Conservation (phyloP, 352 stramenopile species). For the Globisporangium viniferum region DNA sequence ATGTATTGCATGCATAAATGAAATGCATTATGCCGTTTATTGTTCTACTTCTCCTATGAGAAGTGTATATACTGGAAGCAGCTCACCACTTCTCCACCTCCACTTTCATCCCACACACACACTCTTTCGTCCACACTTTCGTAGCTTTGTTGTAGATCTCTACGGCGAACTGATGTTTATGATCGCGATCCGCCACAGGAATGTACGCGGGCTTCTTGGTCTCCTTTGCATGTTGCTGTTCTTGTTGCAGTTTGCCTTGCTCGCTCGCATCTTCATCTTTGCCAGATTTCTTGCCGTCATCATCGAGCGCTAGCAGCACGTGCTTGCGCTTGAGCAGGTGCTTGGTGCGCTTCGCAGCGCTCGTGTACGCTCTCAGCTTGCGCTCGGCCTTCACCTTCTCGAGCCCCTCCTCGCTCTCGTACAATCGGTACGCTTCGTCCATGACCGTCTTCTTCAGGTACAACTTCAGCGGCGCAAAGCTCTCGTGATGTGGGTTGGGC, state of each 20-base stretch:
- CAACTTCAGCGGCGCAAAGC: constrained; percentile 62
- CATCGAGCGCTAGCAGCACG: constrained; percentile 17
- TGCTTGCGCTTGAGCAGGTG: constrained; percentile 53
- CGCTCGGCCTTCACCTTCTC: constrained; percentile 42
- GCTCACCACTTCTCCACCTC: constrained; percentile 75
- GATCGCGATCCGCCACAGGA: constrained; percentile 43
- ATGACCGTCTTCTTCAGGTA: constrained; percentile 55
- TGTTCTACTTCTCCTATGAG: not conserved
- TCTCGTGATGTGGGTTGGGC: constrained; percentile 61
- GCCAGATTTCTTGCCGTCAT: constrained; percentile 5
- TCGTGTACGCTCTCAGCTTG: constrained; percentile 44
- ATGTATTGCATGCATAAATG: not conserved
- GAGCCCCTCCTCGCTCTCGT: constrained; percentile 40
- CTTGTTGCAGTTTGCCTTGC: not conserved
- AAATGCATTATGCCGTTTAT: not conserved
- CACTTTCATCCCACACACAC: constrained; percentile 55
- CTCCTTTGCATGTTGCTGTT: constrained; percentile 13
- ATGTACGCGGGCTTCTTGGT: constrained; percentile 22
- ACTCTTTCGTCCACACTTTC: constrained; percentile 52
- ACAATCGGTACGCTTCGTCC: constrained; percentile 48
- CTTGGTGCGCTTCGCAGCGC: constrained; percentile 49
- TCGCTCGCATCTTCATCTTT: constrained; percentile 2
- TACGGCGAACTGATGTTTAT: constrained; percentile 49
- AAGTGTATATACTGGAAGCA: not conserved
- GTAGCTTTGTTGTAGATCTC: constrained; percentile 37